phyloP scores from a whole-genome alignment of 495 filamentous ascomycete genomes.

The Aspergillus sclerotioniger region DNA sequence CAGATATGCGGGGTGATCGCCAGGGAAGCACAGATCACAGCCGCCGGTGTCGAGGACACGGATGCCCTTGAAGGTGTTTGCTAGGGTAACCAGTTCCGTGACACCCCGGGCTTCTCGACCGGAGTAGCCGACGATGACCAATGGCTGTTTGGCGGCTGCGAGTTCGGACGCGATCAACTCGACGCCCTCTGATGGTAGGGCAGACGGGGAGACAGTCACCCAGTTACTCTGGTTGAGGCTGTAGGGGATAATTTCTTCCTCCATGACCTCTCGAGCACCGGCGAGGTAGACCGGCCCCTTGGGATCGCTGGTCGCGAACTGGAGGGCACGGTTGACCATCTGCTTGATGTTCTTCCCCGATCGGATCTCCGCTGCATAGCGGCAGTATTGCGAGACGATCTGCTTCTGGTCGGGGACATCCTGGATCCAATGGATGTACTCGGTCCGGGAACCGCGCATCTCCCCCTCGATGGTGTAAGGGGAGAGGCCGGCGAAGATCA shows the following conservation, averaged over 20 bases:
- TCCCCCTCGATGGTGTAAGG: slow-evolving; percentile 92
- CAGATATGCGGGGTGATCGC: slow-evolving; percentile 69
- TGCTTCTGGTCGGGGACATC: slow-evolving; percentile 93
- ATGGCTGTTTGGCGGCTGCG: slow-evolving; percentile 67
- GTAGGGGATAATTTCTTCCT: slow-evolving; percentile 86
- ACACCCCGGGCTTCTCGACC: slow-evolving; percentile 74
- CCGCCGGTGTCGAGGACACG: slow-evolving; percentile 87
- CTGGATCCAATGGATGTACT: slow-evolving; percentile 98
- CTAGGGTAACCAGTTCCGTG: slow-evolving; percentile 70
- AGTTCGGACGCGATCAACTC: slow-evolving; percentile 69
- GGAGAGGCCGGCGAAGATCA: slow-evolving; percentile 88
- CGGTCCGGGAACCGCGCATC: slow-evolving; percentile 80
- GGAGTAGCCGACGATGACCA: slow-evolving; percentile 80
- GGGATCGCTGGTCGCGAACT: slow-evolving; percentile 79
- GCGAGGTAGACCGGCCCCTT: slow-evolving; percentile 84
- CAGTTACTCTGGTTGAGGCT: slow-evolving; percentile 68
- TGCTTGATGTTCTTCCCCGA: slow-evolving; percentile 93
- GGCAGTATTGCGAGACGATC: slow-evolving; percentile 89
- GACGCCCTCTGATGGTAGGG: slow-evolving; percentile 63
- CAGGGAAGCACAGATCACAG: slow-evolving; percentile 95
- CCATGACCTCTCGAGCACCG: slow-evolving; percentile 87
- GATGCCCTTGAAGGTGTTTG: slow-evolving; percentile 73
- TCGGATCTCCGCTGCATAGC: slow-evolving; percentile 89
- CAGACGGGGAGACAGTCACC: slow-evolving; percentile 73
- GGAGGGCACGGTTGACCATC: slow-evolving; percentile 86